Evolutionary conservation across 495 filamentous ascomycete genomes (phyloP).

Genomic region (Penicillium angulare): DNA sequence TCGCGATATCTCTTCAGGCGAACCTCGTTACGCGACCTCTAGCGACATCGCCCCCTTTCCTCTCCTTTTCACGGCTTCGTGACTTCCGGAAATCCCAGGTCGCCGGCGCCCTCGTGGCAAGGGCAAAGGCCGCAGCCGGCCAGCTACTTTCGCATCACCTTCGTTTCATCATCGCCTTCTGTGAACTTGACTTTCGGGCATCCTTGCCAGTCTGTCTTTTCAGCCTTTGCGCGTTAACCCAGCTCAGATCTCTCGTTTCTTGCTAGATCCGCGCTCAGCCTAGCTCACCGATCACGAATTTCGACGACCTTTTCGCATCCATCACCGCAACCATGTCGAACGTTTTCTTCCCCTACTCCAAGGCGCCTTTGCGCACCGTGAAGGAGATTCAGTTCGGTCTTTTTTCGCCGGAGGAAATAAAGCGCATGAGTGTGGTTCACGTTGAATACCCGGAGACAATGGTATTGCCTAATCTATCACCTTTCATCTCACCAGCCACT

Average conservation of each 20-base stretch:
- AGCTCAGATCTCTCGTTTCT: slow-evolving; percentile 11
- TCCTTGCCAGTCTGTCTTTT: slow-evolving; percentile 18
- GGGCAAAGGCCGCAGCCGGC: slow-evolving; percentile 51
- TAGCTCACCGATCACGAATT: slow-evolving; percentile 9
- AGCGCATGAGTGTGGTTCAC: slow-evolving; percentile 90
- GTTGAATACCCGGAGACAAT: slow-evolving; percentile 97
- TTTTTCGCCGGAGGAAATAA: slow-evolving; percentile 94
- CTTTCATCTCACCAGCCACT: no score
- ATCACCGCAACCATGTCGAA: slow-evolving; percentile 75
- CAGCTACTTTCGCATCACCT: slow-evolving; percentile 39
- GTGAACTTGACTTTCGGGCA: slow-evolving; percentile 16
- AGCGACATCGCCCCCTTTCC: slow-evolving; percentile 23
- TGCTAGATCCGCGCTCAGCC: slow-evolving; percentile 10
- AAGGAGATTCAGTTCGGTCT: slow-evolving; percentile 99
- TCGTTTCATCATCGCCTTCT: slow-evolving; percentile 36
- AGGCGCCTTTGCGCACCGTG: slow-evolving; percentile 91
- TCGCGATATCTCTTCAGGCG: slow-evolving; percentile 42
- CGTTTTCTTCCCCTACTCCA: slow-evolving; percentile 86
- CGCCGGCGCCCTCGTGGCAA: slow-evolving; percentile 55
- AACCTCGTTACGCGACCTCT: slow-evolving; percentile 20
- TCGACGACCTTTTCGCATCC: slow-evolving; percentile 15
- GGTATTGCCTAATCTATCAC: slow-evolving; percentile 46
- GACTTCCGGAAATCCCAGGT: slow-evolving; percentile 42
- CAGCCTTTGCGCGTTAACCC: slow-evolving; percentile 21
- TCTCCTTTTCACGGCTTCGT: slow-evolving; percentile 38